Evolutionary conservation across 2,329 filamentous ascomycete genomes (phyloP).

Genomic region (Penicillium capsulatum): DNA sequence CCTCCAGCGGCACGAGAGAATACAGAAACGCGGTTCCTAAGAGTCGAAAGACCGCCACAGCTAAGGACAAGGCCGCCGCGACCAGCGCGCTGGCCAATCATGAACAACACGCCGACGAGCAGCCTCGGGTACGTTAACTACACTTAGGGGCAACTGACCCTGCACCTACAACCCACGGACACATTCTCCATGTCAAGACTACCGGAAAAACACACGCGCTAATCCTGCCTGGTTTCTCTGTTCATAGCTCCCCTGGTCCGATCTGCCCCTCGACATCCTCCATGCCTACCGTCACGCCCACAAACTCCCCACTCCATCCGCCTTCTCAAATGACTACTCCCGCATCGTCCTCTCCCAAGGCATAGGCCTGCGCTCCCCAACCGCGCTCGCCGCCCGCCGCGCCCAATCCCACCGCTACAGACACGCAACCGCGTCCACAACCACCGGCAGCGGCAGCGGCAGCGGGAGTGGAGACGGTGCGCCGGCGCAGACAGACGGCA

Average conservation of each 20-base stretch:
- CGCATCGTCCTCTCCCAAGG: slow-evolving; percentile 46
- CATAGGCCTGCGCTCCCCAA: slow-evolving; percentile 44
- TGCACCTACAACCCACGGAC: background rate
- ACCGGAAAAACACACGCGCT: no score
- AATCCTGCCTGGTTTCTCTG: background rate
- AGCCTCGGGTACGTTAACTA: slow-evolving; percentile 29
- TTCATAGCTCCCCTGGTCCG: slow-evolving; percentile 42
- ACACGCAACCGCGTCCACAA: slow-evolving; percentile 6
- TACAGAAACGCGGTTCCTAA: slow-evolving; percentile 30
- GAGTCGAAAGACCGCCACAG: slow-evolving; percentile 29
- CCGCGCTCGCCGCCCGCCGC: slow-evolving; percentile 40
- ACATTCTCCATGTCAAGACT: no score
- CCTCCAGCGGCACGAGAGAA: slow-evolving; percentile 44
- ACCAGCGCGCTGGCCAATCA: slow-evolving; percentile 28
- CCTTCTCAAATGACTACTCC: slow-evolving; percentile 45
- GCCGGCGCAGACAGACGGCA: background rate
- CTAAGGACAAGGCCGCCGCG: slow-evolving; percentile 26
- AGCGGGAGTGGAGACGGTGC: slow-evolving; percentile 1
- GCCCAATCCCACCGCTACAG: slow-evolving; percentile 18
- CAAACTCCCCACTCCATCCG: slow-evolving; percentile 43
- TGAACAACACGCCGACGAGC: slow-evolving; percentile 18
- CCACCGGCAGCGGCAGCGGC: background rate
- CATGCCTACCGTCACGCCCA: slow-evolving; percentile 49
- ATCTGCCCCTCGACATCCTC: slow-evolving; percentile 43
- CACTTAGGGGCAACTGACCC: background rate